Percentiles rank a stretch among this genome's conserved stretches.
These are phyloP conservation scores for Fusarium liriodendri DNA, from an alignment of 2,329 filamentous ascomycete genomes.

Conservation along the genomic window DNA sequence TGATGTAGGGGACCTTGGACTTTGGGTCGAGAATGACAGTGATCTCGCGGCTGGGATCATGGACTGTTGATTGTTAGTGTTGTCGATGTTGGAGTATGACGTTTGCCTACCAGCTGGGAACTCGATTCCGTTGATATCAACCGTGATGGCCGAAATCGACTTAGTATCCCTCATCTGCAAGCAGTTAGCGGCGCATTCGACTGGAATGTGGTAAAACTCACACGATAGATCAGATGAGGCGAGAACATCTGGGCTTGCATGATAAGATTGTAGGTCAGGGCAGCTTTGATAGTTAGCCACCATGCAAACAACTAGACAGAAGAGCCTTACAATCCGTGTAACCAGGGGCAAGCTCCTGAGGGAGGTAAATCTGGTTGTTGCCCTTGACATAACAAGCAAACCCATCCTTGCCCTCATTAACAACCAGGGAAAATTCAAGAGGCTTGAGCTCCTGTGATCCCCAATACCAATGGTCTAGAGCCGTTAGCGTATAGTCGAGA, in stretches of 20 bases:
- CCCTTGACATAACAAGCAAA: constrained; percentile 18
- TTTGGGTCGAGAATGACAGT: constrained; percentile 10
- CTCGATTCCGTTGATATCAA: neutral
- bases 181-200: neutral
- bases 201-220: neutral
- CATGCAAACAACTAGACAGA: no score
- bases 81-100: neutral
- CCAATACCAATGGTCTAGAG: constrained; percentile 11
- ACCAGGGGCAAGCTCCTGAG: constrained; percentile 4
- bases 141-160: neutral
- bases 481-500: neutral
- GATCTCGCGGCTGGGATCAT: constrained; percentile 1
- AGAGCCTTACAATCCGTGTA: constrained; percentile 12
- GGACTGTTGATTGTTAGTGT: neutral
- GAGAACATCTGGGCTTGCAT: neutral
- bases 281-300: neutral
- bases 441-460: neutral
- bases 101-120: neutral
- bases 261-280: neutral
- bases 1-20: constrained; percentile 6
- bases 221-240: neutral
- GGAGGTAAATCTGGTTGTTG: constrained; percentile 19
- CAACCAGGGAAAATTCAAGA: constrained; percentile 14
- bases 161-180: neutral
- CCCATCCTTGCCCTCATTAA: constrained; percentile 2